Conservation (phyloP, 495 filamentous ascomycete species). For the Penicillium bialowiezense region DNA sequence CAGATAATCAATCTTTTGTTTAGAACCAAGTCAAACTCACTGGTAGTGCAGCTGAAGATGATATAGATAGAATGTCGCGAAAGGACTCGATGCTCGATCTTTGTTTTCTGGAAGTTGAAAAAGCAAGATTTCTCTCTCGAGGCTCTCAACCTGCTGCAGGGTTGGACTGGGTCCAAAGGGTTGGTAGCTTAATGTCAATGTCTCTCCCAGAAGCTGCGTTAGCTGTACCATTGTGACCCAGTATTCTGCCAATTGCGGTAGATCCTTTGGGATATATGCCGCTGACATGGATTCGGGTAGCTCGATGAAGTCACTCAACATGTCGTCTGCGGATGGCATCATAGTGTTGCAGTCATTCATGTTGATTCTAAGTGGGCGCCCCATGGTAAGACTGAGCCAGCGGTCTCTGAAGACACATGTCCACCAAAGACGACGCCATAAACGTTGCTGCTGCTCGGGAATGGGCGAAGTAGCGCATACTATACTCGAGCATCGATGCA, state of each 20-base stretch:
- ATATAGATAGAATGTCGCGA: constrained; percentile 23
- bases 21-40: constrained; percentile 9
- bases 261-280: constrained; percentile 20
- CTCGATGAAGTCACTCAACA: constrained; percentile 25
- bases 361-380: constrained; percentile 35
- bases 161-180: constrained; percentile 10
- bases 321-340: constrained; percentile 23
- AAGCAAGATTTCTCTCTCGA: constrained; percentile 21
- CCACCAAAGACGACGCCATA: constrained; percentile 43
- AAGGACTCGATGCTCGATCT: constrained; percentile 8
- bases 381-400: constrained; percentile 36
- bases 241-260: constrained; percentile 20
- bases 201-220: constrained; percentile 22
- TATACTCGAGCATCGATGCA: constrained; percentile 28
- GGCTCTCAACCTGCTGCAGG: constrained; percentile 15
- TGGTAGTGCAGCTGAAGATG: constrained; percentile 36
- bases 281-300: constrained; percentile 1
- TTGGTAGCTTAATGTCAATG: constrained; percentile 22
- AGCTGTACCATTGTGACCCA: constrained; percentile 31
- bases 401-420: constrained; percentile 37
- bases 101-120: constrained; percentile 18
- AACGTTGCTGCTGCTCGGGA: constrained; percentile 22
- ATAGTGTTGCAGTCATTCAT: constrained; percentile 32
- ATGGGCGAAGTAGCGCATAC: constrained; percentile 15
- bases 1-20: no score